A percentile compares a stretch with the other conserved stretches of the same genome.
phyloP scores from a whole-genome alignment of 352 stramenopile species.

The Phytophthora hybrid region DNA sequence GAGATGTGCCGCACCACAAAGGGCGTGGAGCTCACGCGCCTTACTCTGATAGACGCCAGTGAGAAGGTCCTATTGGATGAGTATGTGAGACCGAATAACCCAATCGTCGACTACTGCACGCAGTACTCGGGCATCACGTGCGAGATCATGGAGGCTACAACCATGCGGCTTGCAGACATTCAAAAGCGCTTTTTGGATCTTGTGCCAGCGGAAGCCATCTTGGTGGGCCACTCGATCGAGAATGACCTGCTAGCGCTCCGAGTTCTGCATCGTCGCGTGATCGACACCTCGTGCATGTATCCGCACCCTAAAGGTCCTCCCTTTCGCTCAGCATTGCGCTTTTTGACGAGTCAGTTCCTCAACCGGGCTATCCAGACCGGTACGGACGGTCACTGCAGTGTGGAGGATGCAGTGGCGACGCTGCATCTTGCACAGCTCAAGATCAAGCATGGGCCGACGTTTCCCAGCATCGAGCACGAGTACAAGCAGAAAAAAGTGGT shows the following conservation, averaged over 20 bases:
- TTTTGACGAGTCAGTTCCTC: slow-evolving; percentile 77
- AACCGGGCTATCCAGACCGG: slow-evolving; percentile 79
- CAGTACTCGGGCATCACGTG: slow-evolving; percentile 87
- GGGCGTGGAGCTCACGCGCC: slow-evolving; percentile 78
- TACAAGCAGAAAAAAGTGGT: slow-evolving; percentile 86
- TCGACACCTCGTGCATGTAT: slow-evolving; percentile 87
- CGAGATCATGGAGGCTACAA: slow-evolving; percentile 82
- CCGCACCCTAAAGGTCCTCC: slow-evolving; percentile 81
- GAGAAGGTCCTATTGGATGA: slow-evolving; percentile 85
- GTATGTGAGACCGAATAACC: slow-evolving; percentile 80
- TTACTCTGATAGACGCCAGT: slow-evolving; percentile 76
- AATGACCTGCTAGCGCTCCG: slow-evolving; percentile 82
- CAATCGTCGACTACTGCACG: slow-evolving; percentile 90
- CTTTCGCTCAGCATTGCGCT: slow-evolving; percentile 81
- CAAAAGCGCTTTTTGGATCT: slow-evolving; percentile 67
- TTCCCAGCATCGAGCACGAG: slow-evolving; percentile 75
- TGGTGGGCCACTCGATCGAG: slow-evolving; percentile 91
- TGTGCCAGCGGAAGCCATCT: slow-evolving; percentile 74
- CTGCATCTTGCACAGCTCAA: slow-evolving; percentile 83
- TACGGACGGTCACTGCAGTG: slow-evolving; percentile 78
- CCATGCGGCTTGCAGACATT: slow-evolving; percentile 66
- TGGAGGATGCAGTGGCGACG: slow-evolving; percentile 82
- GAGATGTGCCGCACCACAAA: slow-evolving; percentile 91
- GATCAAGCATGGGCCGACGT: slow-evolving; percentile 77
- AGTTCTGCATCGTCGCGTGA: slow-evolving; percentile 76